Conservation (phyloP, 805 yeast genomes). For the Myxozyma geophila region DNA sequence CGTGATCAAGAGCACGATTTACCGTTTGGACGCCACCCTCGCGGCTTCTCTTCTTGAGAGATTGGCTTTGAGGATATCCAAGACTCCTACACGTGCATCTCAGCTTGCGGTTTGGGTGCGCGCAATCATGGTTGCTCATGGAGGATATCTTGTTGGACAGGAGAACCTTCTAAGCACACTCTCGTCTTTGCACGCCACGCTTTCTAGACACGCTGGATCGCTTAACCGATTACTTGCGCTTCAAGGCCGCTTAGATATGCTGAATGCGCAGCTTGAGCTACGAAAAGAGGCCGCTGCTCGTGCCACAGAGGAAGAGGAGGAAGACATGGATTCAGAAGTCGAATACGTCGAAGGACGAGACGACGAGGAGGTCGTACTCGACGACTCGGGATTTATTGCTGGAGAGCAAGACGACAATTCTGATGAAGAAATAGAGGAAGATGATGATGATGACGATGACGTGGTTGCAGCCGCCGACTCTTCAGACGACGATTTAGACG, state of each 20-base stretch:
- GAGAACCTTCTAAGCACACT: constrained; percentile 59
- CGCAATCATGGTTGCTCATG: constrained; percentile 74
- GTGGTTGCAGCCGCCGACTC: constrained; percentile 40
- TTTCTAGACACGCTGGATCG: constrained; percentile 59
- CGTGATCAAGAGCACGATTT: constrained; percentile 59
- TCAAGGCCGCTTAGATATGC: constrained; percentile 82
- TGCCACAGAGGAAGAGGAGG: constrained; percentile 45
- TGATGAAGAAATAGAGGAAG: constrained; percentile 45
- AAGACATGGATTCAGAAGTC: constrained; percentile 46
- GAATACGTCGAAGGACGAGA: constrained; percentile 52
- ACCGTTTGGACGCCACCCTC: constrained; percentile 54
- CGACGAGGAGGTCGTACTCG: constrained; percentile 23
- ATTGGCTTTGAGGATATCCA: constrained; percentile 55
- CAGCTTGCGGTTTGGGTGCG: constrained; percentile 71
- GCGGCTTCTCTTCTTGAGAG: constrained; percentile 53
- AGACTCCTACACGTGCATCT: constrained; percentile 59
- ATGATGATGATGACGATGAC: constrained; percentile 41
- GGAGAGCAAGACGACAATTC: constrained; percentile 49
- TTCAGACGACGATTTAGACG: constrained; percentile 36
- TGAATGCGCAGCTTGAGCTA: constrained; percentile 73
- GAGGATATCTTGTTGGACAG: constrained; percentile 62
- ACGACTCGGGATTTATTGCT: constrained; percentile 53
- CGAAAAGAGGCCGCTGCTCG: constrained; percentile 54
- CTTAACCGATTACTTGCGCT: constrained; percentile 74
- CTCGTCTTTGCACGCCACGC: constrained; percentile 60